Evolutionary conservation across 2,329 filamentous ascomycete species (phyloP), one percentile per base, ranked within the genome.

Genomic region (Aspergillus terreus): DNA sequence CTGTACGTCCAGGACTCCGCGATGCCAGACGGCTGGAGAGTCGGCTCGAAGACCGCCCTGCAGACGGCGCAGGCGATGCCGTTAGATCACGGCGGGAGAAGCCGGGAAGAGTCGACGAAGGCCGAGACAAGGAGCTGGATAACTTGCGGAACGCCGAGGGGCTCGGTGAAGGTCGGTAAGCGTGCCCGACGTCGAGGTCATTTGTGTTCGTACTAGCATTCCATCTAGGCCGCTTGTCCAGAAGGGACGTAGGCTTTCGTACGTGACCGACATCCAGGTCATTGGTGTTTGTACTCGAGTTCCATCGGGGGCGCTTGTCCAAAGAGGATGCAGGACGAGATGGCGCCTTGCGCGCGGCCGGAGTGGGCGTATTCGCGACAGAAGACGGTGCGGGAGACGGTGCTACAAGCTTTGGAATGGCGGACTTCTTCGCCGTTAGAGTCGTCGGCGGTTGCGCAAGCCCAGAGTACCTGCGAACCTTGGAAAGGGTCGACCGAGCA

Each of bases 251-350:
- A 10, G 85, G 82, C 60, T 82, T 86, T 71, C 84, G 86, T 65
- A 83, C 82, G 67, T 87, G 84, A 23, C 84, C 84, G n/a, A 82
- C 80, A 32, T 86, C 79, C n/a, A 84, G 74, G 92, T 57, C 84
- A 79, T 73, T 73, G 4, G 82, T 80, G 61, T 86, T 90, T 5
- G 84, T 82, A 27, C 84, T 87, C 10, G 63, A 65, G 63, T 85
- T 92, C 89, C 89, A 94, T 52, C 84, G 80, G 3, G 89, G 89
- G 46, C 86, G 83, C 51, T 81, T 76, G 51, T 80, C 72, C 19
- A 67, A 66, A 30, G 72, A 63, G n/a, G 66, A 69, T 14, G 77
- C 58, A 10, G 75, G 76, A 14, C 51, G 57, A 73, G 36, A 73
- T 64, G 50, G 80, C n/a, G 51, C 47, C 44, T 59, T 63, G 44